A percentile compares a stretch with the other conserved stretches of the same genome.
Conservation (phyloP, 306 rosid genomes). For the Parietaria judaica region DNA sequence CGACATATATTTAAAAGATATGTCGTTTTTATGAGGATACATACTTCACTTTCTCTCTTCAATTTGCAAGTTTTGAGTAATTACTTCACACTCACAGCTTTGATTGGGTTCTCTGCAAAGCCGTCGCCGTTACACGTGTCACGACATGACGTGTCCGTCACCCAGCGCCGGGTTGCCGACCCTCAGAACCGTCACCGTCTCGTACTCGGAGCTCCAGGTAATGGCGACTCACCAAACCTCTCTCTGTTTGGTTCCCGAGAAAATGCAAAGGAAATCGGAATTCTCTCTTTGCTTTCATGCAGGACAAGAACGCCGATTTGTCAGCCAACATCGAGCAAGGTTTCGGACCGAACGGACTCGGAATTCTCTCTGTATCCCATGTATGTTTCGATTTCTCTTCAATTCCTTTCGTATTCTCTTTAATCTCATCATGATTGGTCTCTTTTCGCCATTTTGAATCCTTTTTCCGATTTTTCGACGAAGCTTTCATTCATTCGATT, state of each 20-base stretch:
- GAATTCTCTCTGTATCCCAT: slow-evolving; percentile 64
- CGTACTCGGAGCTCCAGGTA: slow-evolving; percentile 63
- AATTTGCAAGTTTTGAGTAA: too few relatives aligned
- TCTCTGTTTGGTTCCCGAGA: slow-evolving; percentile 5
- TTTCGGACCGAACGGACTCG: slow-evolving; percentile 69
- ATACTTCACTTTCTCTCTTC: too few relatives aligned
- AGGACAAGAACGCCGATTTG: slow-evolving; percentile 65
- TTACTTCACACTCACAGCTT: too few relatives aligned
- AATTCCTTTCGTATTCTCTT: too few relatives aligned
- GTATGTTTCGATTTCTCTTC: slow-evolving; percentile 30
- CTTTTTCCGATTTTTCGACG: not conserved
- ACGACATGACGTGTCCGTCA: slow-evolving; percentile 32
- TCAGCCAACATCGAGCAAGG: slow-evolving; percentile 74
- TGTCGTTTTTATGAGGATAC: too few relatives aligned
- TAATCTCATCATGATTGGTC: too few relatives aligned
- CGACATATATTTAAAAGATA: too few relatives aligned
- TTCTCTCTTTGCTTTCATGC: slow-evolving; percentile 13
- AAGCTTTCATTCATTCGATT: not conserved
- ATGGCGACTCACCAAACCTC: slow-evolving; percentile 12
- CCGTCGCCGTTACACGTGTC: slow-evolving; percentile 22
- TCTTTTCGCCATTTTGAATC: too few relatives aligned
- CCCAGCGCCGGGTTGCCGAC: slow-evolving; percentile 34
- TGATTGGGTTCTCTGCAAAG: not conserved
- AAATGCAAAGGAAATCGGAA: not conserved
- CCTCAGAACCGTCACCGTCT: slow-evolving; percentile 45